Percentiles rank a stretch among this genome's conserved stretches.
These are phyloP conservation scores for Botryotinia narcissicola DNA, from an alignment of 2,329 filamentous ascomycete species.

Conservation along the genomic window DNA sequence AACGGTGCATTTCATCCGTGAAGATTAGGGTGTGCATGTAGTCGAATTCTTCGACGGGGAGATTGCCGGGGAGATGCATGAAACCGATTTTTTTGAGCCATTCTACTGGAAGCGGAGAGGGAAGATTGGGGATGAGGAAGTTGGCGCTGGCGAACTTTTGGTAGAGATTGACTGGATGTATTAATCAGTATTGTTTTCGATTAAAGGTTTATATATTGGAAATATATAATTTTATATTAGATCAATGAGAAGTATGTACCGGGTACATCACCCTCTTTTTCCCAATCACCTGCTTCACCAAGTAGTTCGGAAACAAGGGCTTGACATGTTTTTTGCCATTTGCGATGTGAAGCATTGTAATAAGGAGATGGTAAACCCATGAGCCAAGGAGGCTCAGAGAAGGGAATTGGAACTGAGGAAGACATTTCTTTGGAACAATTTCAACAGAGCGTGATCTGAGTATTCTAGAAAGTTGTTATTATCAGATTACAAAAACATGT, in stretches of 20 bases:
- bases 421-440: neutral
- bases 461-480: neutral
- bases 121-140: constrained; percentile 69
- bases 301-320: constrained; percentile 62
- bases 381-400: constrained; percentile 72
- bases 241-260: neutral
- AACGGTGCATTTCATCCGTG: constrained; percentile 64
- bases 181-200: constrained; percentile 50
- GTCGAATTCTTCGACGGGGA: constrained; percentile 72
- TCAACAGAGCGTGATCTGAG: neutral
- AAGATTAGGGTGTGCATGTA: constrained; percentile 70
- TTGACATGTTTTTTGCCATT: constrained; percentile 67
- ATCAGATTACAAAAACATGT: neutral
- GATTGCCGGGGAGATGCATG: constrained; percentile 60
- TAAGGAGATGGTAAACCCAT: constrained; percentile 68
- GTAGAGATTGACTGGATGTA: constrained; percentile 47
- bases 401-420: constrained; percentile 50
- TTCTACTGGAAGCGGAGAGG: constrained; percentile 64
- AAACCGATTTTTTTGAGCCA: constrained; percentile 67
- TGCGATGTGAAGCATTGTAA: constrained; percentile 62
- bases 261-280: constrained; percentile 49
- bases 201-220: neutral
- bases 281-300: constrained; percentile 66
- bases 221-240: neutral
- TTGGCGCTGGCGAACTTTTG: constrained; percentile 60